Conservation (phyloP, 2,329 filamentous ascomycete species). For the Botrytis paeoniae region DNA sequence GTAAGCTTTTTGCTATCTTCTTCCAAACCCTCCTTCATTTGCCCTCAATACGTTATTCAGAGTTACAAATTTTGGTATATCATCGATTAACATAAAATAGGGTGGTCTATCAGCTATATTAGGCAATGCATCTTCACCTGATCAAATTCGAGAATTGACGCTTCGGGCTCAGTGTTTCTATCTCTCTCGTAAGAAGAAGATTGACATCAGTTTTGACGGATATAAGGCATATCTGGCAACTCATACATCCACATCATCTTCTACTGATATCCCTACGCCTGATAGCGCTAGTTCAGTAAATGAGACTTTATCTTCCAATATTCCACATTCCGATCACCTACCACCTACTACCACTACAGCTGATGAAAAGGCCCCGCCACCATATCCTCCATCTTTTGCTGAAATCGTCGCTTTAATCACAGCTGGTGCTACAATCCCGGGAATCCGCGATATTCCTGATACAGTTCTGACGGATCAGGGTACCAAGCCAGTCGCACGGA, state of each 20-base stretch:
- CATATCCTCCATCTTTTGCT: conserved; percentile 79
- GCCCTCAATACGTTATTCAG: neutral
- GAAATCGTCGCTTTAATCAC: conserved; percentile 84
- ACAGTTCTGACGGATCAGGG: conserved; percentile 72
- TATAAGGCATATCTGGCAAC: conserved; percentile 62
- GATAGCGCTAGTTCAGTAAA: neutral
- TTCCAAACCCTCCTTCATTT: neutral
- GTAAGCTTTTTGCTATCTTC: conserved; percentile 39
- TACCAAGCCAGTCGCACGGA: conserved; percentile 38
- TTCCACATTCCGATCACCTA: conserved; percentile 3
- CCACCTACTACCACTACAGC: conserved; percentile 15
- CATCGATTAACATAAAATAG: conserved; percentile 36
- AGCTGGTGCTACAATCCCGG: conserved; percentile 77
- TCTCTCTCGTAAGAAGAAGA: conserved; percentile 49
- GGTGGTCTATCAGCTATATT: conserved; percentile 63
- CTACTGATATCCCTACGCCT: conserved; percentile 14
- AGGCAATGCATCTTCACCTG: conserved; percentile 52
- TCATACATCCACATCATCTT: conserved; percentile 21
- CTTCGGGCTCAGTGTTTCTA: conserved; percentile 69
- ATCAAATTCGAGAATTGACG: conserved; percentile 55
- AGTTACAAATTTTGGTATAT: neutral
- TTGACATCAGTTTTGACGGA: conserved; percentile 59
- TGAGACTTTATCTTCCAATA: neutral
- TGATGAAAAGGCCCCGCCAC: conserved; percentile 53
- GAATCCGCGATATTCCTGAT: conserved; percentile 82